phyloP scores from a whole-genome alignment of 2,329 filamentous ascomycete genomes.

The Bipolaris oryzae region DNA sequence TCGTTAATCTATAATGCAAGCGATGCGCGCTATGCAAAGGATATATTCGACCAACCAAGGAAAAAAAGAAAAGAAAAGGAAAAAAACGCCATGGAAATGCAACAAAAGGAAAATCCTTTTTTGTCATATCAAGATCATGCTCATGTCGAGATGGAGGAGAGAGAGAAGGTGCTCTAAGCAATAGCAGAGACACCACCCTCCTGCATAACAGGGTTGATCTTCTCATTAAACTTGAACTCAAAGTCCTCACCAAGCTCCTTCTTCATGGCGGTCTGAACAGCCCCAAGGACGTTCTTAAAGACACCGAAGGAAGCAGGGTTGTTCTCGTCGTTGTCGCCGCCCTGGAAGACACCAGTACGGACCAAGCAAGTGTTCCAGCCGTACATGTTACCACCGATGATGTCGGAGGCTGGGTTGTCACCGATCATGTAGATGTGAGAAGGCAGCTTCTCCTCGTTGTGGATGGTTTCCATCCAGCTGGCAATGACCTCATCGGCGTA shows the following conservation, averaged over 20 bases:
- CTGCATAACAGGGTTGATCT: constrained; percentile 70
- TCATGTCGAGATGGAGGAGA: too few relatives aligned
- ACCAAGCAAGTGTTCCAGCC: constrained; percentile 82
- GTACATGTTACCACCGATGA: constrained; percentile 79
- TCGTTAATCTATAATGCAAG: constrained; percentile 13
- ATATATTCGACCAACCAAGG: constrained; percentile 10
- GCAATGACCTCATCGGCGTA: constrained; percentile 76
- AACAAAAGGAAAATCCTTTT: not conserved
- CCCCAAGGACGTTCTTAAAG: constrained; percentile 74
- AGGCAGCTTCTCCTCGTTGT: constrained; percentile 72
- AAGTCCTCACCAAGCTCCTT: constrained; percentile 77
- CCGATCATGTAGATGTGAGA: constrained; percentile 78
- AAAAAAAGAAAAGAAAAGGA: not conserved
- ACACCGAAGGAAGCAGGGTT: constrained; percentile 80
- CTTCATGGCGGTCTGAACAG: constrained; percentile 68
- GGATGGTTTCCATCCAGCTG: constrained; percentile 76
- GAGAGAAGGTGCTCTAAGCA: constrained; percentile 49
- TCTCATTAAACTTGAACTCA: constrained; percentile 73
- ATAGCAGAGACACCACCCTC: constrained; percentile 61
- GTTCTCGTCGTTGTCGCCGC: constrained; percentile 74
- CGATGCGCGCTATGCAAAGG: constrained; percentile 15
- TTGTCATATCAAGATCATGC: not conserved
- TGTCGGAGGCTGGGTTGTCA: constrained; percentile 76
- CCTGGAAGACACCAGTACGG: constrained; percentile 78
- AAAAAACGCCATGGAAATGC: constrained; percentile 14